phyloP scores from a whole-genome alignment of 2,329 filamentous ascomycete genomes.

The Penicillium sp. region DNA sequence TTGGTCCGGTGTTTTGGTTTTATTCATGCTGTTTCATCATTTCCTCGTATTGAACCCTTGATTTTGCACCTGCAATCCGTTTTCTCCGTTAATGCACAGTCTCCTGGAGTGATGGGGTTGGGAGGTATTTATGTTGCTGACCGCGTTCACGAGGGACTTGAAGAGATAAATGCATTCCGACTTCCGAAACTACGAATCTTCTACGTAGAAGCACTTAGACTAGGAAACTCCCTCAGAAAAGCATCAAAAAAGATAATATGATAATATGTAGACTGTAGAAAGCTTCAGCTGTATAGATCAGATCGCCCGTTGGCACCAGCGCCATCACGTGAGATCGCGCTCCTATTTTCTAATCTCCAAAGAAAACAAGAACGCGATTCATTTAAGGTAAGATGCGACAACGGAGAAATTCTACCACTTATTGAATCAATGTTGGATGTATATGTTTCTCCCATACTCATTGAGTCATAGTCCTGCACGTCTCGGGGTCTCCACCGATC shows the following conservation, averaged over 20 bases:
- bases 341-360: background rate
- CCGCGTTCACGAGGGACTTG: conserved; percentile 8
- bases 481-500: conserved; percentile 28
- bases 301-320: conserved; percentile 24
- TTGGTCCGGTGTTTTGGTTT: conserved; percentile 19
- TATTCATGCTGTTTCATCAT: background rate
- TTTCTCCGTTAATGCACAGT: conserved; percentile 16
- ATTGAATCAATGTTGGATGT: background rate
- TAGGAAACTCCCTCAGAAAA: background rate
- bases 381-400: background rate
- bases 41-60: conserved; percentile 4
- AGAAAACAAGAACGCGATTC: conserved; percentile 1
- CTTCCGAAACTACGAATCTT: background rate
- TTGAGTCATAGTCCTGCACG: conserved; percentile 14
- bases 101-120: conserved; percentile 24
- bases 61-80: conserved; percentile 5
- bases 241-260: background rate
- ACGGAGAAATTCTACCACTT: background rate
- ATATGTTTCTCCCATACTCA: conserved; percentile 2
- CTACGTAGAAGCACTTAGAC: background rate
- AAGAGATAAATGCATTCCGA: conserved; percentile 18
- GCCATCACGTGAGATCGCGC: conserved; percentile 23
- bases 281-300: conserved; percentile 1
- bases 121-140: conserved; percentile 16
- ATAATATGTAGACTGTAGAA: background rate